phyloP scores from a whole-genome alignment of 2,329 filamentous ascomycete genomes.

The Aspergillus oerlinghausenensis region DNA sequence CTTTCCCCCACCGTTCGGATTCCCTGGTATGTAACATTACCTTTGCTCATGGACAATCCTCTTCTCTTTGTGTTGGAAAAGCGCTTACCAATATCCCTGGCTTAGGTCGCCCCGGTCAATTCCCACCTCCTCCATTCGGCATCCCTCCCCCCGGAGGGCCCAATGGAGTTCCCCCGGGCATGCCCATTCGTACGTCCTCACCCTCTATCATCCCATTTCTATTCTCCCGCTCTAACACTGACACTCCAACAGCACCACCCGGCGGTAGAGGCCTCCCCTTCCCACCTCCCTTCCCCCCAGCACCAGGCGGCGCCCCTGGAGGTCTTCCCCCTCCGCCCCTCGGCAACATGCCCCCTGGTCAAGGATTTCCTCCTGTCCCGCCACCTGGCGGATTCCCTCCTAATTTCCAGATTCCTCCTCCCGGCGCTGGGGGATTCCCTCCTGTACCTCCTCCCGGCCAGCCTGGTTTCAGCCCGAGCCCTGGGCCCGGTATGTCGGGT shows the following conservation, averaged over 20 bases:
- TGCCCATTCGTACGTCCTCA: slow-evolving; percentile 51
- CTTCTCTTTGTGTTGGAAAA: neutral
- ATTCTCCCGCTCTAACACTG: slow-evolving; percentile 8
- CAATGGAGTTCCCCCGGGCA: slow-evolving; percentile 33
- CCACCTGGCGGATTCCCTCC: slow-evolving; percentile 38
- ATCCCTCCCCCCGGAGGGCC: slow-evolving; percentile 42
- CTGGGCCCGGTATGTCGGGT: slow-evolving; percentile 23
- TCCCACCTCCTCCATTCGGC: slow-evolving; percentile 58
- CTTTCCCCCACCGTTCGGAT: slow-evolving; percentile 55
- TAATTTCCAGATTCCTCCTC: slow-evolving; percentile 22
- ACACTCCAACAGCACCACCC: slow-evolving; percentile 48
- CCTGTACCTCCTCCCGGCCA: slow-evolving; percentile 27
- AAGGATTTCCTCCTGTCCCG: slow-evolving; percentile 42
- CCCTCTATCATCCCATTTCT: neutral
- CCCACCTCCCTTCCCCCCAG: slow-evolving; percentile 43
- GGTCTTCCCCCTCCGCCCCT: slow-evolving; percentile 30
- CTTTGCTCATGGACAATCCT: neutral
- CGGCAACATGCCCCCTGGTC: slow-evolving; percentile 38
- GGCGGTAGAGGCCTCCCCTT: slow-evolving; percentile 53
- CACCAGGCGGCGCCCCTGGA: slow-evolving; percentile 30
- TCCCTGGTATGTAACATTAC: slow-evolving; percentile 50
- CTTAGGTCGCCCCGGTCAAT: slow-evolving; percentile 33
- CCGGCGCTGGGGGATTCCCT: slow-evolving; percentile 27
- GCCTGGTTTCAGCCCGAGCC: slow-evolving; percentile 24
- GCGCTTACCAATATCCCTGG: neutral